Conservation (phyloP, 2,329 filamentous ascomycete species). For the Trichoderma simmonsii region DNA sequence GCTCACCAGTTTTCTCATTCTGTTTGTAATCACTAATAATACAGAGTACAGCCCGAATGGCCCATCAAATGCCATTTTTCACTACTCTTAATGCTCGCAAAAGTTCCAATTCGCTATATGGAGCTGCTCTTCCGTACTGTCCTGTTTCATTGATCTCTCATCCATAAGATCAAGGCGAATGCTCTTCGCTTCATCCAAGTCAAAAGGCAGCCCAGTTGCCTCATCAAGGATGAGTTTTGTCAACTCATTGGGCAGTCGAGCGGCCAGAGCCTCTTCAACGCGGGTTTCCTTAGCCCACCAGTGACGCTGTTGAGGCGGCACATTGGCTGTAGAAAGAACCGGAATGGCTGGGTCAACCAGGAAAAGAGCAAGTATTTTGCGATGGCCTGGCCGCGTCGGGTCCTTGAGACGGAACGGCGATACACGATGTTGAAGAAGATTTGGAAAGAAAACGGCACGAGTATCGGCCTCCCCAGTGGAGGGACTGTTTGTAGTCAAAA, state of each 20-base stretch:
- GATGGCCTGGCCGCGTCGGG: slow-evolving; percentile 50
- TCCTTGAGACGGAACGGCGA: slow-evolving; percentile 51
- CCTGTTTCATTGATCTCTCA: slow-evolving; percentile 24
- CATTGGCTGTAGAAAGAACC: slow-evolving; percentile 42
- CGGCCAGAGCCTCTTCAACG: neutral
- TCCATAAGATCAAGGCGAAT: slow-evolving; percentile 28
- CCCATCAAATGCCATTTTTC: neutral
- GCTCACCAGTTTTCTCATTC: neutral
- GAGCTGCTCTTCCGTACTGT: slow-evolving; percentile 2
- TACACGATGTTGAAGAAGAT: slow-evolving; percentile 50
- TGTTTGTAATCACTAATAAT: neutral
- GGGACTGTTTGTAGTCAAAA: slow-evolving; percentile 49
- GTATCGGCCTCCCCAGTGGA: slow-evolving; percentile 31
- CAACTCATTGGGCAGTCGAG: slow-evolving; percentile 24
- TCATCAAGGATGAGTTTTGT: slow-evolving; percentile 23
- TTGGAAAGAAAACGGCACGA: slow-evolving; percentile 56
- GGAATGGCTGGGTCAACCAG: slow-evolving; percentile 55
- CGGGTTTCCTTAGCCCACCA: slow-evolving; percentile 32
- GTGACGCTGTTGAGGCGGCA: slow-evolving; percentile 42
- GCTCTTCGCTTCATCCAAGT: slow-evolving; percentile 24
- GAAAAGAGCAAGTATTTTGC: slow-evolving; percentile 59
- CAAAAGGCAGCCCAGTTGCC: slow-evolving; percentile 25
- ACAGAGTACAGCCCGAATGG: neutral
- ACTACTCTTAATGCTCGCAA: slow-evolving; percentile 26
- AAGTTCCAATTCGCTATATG: slow-evolving; percentile 22